Conservation (phyloP, 257 asterid species). For the Solanum tarapatanum region DNA sequence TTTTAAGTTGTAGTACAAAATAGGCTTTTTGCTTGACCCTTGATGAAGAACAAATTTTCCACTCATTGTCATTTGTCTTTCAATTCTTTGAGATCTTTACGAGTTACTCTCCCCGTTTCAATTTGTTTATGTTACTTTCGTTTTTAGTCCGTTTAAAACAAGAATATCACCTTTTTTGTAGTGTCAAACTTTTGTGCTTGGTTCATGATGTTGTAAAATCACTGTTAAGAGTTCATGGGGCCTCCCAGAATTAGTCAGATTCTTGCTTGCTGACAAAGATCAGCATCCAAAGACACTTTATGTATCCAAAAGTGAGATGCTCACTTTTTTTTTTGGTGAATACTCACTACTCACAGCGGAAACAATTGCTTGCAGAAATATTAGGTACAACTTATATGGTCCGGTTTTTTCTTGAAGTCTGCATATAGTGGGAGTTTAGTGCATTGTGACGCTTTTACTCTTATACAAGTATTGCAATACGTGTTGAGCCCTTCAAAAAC, state of each 20-base stretch:
- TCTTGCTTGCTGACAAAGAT: background rate
- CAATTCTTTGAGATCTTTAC: background rate
- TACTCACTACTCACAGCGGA: background rate
- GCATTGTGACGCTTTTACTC: background rate
- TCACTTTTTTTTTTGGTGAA: background rate
- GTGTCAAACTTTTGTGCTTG: background rate
- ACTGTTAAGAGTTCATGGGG: background rate
- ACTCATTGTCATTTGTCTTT: background rate
- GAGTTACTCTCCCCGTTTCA: background rate
- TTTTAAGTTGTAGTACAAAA: background rate
- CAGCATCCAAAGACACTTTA: background rate
- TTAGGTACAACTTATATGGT: too few relatives aligned
- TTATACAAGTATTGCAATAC: background rate
- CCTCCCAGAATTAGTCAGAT: background rate
- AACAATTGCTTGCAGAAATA: too few relatives aligned
- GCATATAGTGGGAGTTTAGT: background rate
- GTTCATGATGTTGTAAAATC: background rate
- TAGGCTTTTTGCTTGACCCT: background rate
- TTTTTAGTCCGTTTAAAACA: background rate
- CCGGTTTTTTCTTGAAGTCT: too few relatives aligned
- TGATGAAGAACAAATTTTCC: background rate
- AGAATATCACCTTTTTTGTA: background rate
- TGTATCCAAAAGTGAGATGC: background rate
- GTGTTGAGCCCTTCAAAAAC: background rate
- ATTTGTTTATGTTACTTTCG: background rate